Percentiles rank a stretch among this genome's conserved stretches.
These are phyloP conservation scores for Alternaria consortialis DNA, from an alignment of 2,329 filamentous ascomycete genomes.

Conservation along the genomic window DNA sequence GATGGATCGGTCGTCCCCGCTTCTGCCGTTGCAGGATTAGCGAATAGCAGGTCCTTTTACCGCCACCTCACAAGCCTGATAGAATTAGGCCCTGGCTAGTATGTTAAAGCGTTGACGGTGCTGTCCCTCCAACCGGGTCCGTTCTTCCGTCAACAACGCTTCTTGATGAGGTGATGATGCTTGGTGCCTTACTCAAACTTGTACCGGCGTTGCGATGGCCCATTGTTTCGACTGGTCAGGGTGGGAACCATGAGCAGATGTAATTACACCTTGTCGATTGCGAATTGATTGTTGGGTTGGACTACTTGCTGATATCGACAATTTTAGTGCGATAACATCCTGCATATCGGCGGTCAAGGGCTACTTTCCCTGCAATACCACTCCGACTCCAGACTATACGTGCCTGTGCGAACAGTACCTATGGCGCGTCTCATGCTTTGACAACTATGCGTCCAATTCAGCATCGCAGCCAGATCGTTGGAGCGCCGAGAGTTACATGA, in stretches of 20 bases:
- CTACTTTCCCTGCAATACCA: slow-evolving; percentile 15
- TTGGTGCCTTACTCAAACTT: slow-evolving; percentile 10
- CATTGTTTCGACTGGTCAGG: background rate
- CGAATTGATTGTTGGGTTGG: background rate
- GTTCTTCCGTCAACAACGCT: slow-evolving; percentile 4
- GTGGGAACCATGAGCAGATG: slow-evolving; percentile 8
- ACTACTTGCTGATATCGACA: background rate
- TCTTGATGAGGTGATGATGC: slow-evolving; percentile 11
- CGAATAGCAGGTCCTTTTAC: background rate
- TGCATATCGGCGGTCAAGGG: slow-evolving; percentile 13
- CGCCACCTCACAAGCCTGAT: slow-evolving; percentile 1
- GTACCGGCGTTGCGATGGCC: slow-evolving; percentile 12
- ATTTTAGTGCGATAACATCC: slow-evolving; percentile 12
- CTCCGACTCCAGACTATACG: slow-evolving; percentile 2
- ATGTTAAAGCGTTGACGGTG: slow-evolving; percentile 3
- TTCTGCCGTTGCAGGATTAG: slow-evolving; percentile 3
- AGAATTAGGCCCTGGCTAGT: background rate
- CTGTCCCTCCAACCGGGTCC: slow-evolving; percentile 1
- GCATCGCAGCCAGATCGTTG: slow-evolving; percentile 5
- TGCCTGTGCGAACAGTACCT: slow-evolving; percentile 25
- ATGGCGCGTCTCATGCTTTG: slow-evolving; percentile 24
- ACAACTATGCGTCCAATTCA: slow-evolving; percentile 17
- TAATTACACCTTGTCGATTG: background rate
- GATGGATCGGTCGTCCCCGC: slow-evolving; percentile 2
- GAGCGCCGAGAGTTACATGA: background rate